Evolutionary conservation across 805 yeast species (phyloP).

Genomic region (Saturnispora diversa): DNA sequence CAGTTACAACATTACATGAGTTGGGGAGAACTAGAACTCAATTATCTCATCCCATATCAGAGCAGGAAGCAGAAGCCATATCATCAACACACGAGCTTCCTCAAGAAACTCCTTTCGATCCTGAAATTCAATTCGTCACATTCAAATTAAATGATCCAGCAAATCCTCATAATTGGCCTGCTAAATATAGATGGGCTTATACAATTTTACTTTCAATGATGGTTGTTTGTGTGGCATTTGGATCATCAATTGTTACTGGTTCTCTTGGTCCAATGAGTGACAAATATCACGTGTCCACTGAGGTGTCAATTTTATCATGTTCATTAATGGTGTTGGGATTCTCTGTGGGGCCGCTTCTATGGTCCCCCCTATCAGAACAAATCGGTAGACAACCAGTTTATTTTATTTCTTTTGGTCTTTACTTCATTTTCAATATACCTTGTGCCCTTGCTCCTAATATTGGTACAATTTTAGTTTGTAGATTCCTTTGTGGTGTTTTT

Average conservation of each 20-base stretch:
- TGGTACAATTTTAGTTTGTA: slow-evolving; percentile 69
- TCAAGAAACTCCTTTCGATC: slow-evolving; percentile 35
- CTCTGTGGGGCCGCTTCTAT: slow-evolving; percentile 75
- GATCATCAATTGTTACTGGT: slow-evolving; percentile 86
- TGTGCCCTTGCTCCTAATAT: slow-evolving; percentile 79
- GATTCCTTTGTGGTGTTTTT: slow-evolving; percentile 84
- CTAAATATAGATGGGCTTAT: slow-evolving; percentile 48
- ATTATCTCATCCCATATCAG: slow-evolving; percentile 24
- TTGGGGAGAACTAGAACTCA: slow-evolving; percentile 44
- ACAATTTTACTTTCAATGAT: slow-evolving; percentile 61
- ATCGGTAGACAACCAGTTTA: slow-evolving; percentile 83
- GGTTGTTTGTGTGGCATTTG: slow-evolving; percentile 88
- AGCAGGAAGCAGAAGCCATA: slow-evolving; percentile 16
- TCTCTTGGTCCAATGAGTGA: slow-evolving; percentile 64
- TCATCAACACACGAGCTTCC: slow-evolving; percentile 19
- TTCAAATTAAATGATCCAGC: slow-evolving; percentile 73
- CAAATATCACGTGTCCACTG: slow-evolving; percentile 60
- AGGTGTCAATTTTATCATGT: slow-evolving; percentile 72
- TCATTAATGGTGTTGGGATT: slow-evolving; percentile 88
- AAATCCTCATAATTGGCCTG: slow-evolving; percentile 83
- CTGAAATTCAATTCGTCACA: slow-evolving; percentile 78
- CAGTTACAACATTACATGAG: slow-evolving; percentile 59
- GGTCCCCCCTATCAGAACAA: slow-evolving; percentile 86
- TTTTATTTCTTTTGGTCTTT: slow-evolving; percentile 63
- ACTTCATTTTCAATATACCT: slow-evolving; percentile 76